Base-by-base conservation (phyloP, 371 early-diverging fungal species). In the Mucor racemosus region DNA sequence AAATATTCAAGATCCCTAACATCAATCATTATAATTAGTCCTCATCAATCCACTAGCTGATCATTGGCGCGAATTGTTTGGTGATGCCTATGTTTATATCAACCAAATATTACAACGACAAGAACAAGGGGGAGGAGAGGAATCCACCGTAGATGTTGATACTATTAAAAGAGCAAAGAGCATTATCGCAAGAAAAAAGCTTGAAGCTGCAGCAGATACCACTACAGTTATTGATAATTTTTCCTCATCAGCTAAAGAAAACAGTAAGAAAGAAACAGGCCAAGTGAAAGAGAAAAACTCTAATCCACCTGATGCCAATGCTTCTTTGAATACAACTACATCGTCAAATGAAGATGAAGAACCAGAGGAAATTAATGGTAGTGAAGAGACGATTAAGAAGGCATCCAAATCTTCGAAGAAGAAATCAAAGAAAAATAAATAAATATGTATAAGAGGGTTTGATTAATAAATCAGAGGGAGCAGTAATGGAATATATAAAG, bases 101-200 rank as follows among this genome's bases (percentile, higher is more conserved):
- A 13, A 60, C 11, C 53, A 58, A 2, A 56, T 75, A 21, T 48
- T 75, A 56, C 65, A 62, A 36, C 21, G 44, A 3, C 44, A 58
- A 9, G 65, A 38, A 7, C 59, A 26, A 17, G 42, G 64, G 10
- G 72, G 35, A 11, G 42, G 64, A 10, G 73, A 70, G 15, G 58
- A 64, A 19, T 7, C 15, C 6, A 17, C 19, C 17, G 7, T 48
- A 8, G 72, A 72, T 10, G 10, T 26, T 34, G 81, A 80, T 69
- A 76, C 75, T 5, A 44, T 74, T 1, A 77, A 80, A 46, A 66
- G 78, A 31, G 77, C 78, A 6, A 69, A 68, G 36, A 69, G 69
- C 34, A 75, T 79, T 10, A 15, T 70, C 4, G 39, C 60, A 48
- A 65, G 69, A 61, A 35, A 63, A 61, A 66, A 33, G 34, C n/a